Percentiles rank a stretch among this genome's conserved stretches.
Evolutionary conservation across 2,329 filamentous ascomycete genomes (phyloP).

Genomic region (Meredithiella fracta): DNA sequence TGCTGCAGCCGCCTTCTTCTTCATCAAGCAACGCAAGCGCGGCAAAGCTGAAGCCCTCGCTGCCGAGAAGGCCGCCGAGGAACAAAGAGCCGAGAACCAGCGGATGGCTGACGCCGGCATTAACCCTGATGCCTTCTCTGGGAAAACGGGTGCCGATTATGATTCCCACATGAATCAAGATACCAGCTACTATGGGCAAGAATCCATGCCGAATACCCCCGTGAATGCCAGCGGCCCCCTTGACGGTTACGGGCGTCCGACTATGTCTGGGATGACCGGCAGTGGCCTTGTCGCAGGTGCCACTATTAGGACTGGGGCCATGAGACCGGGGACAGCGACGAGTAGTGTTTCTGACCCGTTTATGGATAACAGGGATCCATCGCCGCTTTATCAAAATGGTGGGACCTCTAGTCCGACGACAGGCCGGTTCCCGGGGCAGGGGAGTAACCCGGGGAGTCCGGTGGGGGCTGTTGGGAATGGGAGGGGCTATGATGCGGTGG

Average conservation of each 20-base stretch:
- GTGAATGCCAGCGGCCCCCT: conserved; percentile 17
- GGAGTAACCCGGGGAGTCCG: not conserved
- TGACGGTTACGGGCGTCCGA: conserved; percentile 17
- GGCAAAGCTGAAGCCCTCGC: conserved; percentile 35
- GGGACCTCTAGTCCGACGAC: conserved; percentile 5
- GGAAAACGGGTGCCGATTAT: conserved; percentile 23
- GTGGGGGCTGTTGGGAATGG: conserved; percentile 3
- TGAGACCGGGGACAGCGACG: not conserved
- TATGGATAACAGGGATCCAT: conserved; percentile 1
- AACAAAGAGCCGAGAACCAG: conserved; percentile 36
- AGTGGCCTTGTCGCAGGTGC: conserved; percentile 15
- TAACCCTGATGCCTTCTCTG: conserved; percentile 30
- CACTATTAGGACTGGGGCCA: conserved; percentile 2
- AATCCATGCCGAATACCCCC: conserved; percentile 11
- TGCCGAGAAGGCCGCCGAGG: conserved; percentile 28
- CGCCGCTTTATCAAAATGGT: conserved; percentile 9
- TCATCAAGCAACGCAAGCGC: conserved; percentile 35
- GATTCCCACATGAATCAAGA: conserved; percentile 19
- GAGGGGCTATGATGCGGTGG: conserved; percentile 5
- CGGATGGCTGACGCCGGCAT: conserved; percentile 31
- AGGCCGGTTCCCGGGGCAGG: not conserved
- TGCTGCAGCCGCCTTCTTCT: conserved; percentile 34
- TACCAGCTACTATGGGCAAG: conserved; percentile 17
- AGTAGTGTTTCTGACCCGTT: conserved; percentile 1
- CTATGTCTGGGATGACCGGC: conserved; percentile 19